Evolutionary conservation across 257 asterid genomes (phyloP).

Genomic region (Scutellaria barbata): DNA sequence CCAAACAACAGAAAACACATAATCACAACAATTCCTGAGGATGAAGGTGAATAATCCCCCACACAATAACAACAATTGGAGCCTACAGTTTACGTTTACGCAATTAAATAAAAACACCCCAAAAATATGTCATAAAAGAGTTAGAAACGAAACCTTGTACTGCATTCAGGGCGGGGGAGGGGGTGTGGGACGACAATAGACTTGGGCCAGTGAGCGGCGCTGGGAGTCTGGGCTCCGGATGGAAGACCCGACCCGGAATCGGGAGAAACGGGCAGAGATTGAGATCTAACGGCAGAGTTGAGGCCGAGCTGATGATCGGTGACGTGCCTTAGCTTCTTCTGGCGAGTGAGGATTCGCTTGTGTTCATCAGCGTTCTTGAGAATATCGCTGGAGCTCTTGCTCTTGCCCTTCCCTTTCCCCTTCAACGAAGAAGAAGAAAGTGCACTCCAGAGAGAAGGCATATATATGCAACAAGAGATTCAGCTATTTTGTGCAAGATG

Average conservation of each 20-base stretch:
- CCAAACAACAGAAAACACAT: no score
- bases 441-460: slow-evolving; percentile 63
- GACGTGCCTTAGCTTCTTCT: slow-evolving; percentile 58
- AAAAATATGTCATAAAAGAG: no score
- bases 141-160: slow-evolving; percentile 39
- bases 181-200: slow-evolving; percentile 73
- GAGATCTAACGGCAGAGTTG: slow-evolving; percentile 36
- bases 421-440: slow-evolving; percentile 43
- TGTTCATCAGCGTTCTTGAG: slow-evolving; percentile 31
- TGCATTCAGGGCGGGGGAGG: slow-evolving; percentile 68
- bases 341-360: slow-evolving; percentile 53
- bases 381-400: slow-evolving; percentile 53
- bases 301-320: slow-evolving; percentile 61
- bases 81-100: no score
- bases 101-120: no score
- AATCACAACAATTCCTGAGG: no score
- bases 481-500: background rate
- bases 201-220: slow-evolving; percentile 56
- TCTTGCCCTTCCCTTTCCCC: slow-evolving; percentile 42
- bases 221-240: slow-evolving; percentile 6
- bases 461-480: slow-evolving; percentile 7
- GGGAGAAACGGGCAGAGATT: slow-evolving; percentile 69
- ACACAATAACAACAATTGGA: no score
- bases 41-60: no score
- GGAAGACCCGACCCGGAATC: slow-evolving; percentile 41